A percentile compares a stretch with the other conserved stretches of the same genome.
Evolutionary conservation across 2,329 filamentous ascomycete genomes (phyloP).

Genomic region (Neodidymelliopsis sp.): DNA sequence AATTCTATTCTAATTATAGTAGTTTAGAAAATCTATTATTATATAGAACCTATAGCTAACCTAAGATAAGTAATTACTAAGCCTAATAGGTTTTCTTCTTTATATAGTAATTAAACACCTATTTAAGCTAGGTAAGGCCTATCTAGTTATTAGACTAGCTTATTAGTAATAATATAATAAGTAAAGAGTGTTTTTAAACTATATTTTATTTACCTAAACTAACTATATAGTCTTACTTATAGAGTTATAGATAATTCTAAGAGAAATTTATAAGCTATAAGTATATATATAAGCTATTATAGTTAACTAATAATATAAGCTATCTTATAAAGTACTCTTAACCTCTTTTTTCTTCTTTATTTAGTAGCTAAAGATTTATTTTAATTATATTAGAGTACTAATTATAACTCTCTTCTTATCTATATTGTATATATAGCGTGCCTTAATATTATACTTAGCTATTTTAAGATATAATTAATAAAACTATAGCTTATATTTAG

Average conservation of each 20-base stretch:
- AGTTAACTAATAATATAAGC: not conserved
- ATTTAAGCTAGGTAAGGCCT: slow-evolving; percentile 14
- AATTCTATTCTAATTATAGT: slow-evolving; percentile 10
- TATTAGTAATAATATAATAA: not conserved
- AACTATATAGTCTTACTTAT: slow-evolving; percentile 15
- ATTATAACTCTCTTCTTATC: not conserved
- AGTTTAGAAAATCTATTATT: slow-evolving; percentile 1
- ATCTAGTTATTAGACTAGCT: slow-evolving; percentile 15
- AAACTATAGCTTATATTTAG: no score
- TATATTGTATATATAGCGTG: not conserved
- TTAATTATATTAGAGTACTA: not conserved
- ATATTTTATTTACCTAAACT: not conserved
- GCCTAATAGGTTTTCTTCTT: slow-evolving; percentile 3
- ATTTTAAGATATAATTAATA: no score
- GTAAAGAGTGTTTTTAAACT: slow-evolving; percentile 1
- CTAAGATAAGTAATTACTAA: not conserved
- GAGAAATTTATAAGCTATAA: not conserved
- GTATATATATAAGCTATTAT: not conserved
- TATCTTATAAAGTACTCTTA: not conserved
- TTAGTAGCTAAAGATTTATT: not conserved
- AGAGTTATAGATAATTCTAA: not conserved
- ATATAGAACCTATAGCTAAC: not conserved
- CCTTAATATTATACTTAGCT: not conserved
- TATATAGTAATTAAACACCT: slow-evolving; percentile 18
- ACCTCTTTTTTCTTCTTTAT: not conserved